These are phyloP conservation scores for Aspergillus ibericus DNA, from an alignment of 2,329 filamentous ascomycete species.

Conservation along the genomic window DNA sequence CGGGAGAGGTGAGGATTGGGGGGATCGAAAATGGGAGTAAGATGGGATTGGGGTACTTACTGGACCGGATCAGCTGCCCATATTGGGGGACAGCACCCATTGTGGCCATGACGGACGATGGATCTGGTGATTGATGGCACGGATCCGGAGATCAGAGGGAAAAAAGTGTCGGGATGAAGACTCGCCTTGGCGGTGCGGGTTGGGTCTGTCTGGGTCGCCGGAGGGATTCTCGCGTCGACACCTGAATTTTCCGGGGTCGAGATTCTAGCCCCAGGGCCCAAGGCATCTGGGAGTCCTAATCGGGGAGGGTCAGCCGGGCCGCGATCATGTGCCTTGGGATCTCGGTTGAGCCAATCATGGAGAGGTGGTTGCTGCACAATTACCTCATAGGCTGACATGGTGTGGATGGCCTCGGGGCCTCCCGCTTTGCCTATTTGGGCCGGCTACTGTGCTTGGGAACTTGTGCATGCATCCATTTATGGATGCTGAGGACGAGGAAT, in stretches of 20 bases:
- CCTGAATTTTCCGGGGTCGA: background rate
- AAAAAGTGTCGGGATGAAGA: conserved; percentile 31
- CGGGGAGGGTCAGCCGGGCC: background rate
- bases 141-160: conserved; percentile 19
- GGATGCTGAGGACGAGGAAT: background rate
- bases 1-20: background rate
- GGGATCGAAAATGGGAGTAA: background rate
- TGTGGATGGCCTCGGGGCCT: background rate
- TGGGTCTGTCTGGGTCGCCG: conserved; percentile 21
- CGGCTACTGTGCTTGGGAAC: background rate
- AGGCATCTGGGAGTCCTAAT: background rate
- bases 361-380: background rate
- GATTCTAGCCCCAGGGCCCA: background rate
- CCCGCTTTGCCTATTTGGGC: background rate
- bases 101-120: conserved; percentile 35
- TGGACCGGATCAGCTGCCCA: conserved; percentile 40
- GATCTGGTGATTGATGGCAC: conserved; percentile 11
- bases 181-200: conserved; percentile 19
- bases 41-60: conserved; percentile 23
- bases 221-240: conserved; percentile 3
- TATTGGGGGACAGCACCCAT: conserved; percentile 39
- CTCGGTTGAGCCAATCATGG: background rate
- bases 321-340: background rate
- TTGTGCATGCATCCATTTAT: background rate
- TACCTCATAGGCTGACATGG: background rate